Evolutionary conservation across 352 stramenopile genomes (phyloP).

Genomic region (Pythium aquatile): DNA sequence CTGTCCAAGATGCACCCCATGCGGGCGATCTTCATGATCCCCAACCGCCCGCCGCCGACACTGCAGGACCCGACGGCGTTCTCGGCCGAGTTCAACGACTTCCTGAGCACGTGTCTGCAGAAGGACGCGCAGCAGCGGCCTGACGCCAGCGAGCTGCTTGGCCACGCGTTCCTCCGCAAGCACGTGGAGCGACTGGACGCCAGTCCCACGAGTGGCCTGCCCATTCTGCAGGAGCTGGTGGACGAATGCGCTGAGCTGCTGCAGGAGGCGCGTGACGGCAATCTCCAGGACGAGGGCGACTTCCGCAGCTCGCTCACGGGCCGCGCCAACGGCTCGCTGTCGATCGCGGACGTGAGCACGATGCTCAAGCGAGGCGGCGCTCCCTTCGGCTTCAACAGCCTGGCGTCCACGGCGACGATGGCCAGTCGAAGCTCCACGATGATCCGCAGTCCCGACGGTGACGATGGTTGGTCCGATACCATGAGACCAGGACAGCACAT

Average conservation of each 20-base stretch:
- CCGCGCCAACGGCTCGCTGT: slow-evolving; percentile 54
- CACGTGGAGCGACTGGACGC: slow-evolving; percentile 50
- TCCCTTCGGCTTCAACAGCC: slow-evolving; percentile 24
- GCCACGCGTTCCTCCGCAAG: slow-evolving; percentile 60
- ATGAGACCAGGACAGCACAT: slow-evolving; percentile 5
- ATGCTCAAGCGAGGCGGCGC: slow-evolving; percentile 43
- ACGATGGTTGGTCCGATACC: slow-evolving; percentile 13
- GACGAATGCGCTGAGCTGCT: slow-evolving; percentile 71
- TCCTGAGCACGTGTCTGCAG: slow-evolving; percentile 60
- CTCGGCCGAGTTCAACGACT: slow-evolving; percentile 56
- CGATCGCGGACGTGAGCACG: slow-evolving; percentile 59
- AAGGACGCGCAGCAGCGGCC: slow-evolving; percentile 60
- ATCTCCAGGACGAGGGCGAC: slow-evolving; percentile 52
- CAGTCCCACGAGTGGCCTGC: slow-evolving; percentile 35
- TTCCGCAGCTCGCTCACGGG: slow-evolving; percentile 54
- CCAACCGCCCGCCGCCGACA: slow-evolving; percentile 56
- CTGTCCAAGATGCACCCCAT: slow-evolving; percentile 88
- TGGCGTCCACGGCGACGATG: slow-evolving; percentile 17
- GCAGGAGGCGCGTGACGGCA: slow-evolving; percentile 43
- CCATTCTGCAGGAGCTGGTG: slow-evolving; percentile 67
- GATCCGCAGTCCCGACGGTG: slow-evolving; percentile 8
- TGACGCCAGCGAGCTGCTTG: slow-evolving; percentile 44
- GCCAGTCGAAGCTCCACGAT: slow-evolving; percentile 15
- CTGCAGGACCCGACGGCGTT: slow-evolving; percentile 41
- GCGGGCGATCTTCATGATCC: slow-evolving; percentile 80